phyloP scores from a whole-genome alignment of 2,329 filamentous ascomycete species.

The Hypomyces rosellus region DNA sequence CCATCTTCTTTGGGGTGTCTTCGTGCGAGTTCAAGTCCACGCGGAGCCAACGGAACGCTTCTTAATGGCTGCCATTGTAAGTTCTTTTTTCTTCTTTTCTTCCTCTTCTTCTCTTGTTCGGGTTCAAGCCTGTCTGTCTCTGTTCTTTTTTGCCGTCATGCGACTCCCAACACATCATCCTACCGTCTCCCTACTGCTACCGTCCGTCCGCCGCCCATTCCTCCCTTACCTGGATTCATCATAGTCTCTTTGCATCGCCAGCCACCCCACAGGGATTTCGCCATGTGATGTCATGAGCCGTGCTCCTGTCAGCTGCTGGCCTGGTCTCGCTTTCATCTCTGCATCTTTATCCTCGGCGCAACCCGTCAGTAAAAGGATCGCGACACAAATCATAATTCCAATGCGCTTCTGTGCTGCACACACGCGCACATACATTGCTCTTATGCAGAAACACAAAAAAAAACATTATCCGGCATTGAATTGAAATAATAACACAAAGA shows the following conservation, averaged over 20 bases:
- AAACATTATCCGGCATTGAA: too few species aligned
- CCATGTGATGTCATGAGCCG: constrained; percentile 7
- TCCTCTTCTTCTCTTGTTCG: background rate
- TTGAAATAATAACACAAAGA: too few species aligned
- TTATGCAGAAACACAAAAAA: too few species aligned
- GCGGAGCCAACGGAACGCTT: constrained; percentile 18
- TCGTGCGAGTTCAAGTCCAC: constrained; percentile 10
- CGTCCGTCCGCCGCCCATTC: background rate
- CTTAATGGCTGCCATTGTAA: constrained; percentile 32
- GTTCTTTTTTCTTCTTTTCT: constrained; percentile 14
- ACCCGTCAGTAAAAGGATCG: too few species aligned
- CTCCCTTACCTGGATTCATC: background rate
- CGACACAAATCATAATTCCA: too few species aligned
- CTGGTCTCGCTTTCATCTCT: background rate
- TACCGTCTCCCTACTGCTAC: background rate
- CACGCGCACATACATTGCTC: too few species aligned
- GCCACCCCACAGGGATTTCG: background rate
- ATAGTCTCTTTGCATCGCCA: too few species aligned
- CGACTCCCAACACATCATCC: background rate
- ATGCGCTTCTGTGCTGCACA: too few species aligned
- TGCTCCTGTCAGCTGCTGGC: background rate
- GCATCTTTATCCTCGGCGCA: background rate
- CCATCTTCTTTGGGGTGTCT: constrained; percentile 16
- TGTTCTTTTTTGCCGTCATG: background rate
- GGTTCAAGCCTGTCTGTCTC: background rate